Conservation (phyloP, 2,329 filamentous ascomycete genomes). For the Pyrenophora graminea region DNA sequence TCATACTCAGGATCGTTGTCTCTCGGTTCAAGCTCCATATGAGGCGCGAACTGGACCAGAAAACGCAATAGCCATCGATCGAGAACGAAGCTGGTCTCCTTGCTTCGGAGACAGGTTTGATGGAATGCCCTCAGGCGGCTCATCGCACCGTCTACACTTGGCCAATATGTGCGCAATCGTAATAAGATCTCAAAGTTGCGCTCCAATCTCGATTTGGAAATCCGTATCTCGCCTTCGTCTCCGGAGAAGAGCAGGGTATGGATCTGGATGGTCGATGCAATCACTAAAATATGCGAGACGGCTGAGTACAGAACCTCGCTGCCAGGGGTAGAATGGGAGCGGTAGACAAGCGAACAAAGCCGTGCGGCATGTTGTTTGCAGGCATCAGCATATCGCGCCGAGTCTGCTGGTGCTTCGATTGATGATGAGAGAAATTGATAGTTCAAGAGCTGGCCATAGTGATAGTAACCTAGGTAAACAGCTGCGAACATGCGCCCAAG, state of each 20-base stretch:
- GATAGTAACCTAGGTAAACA: slow-evolving; percentile 31
- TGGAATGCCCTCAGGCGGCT: slow-evolving; percentile 32
- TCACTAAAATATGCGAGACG: slow-evolving; percentile 30
- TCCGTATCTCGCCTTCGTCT: slow-evolving; percentile 25
- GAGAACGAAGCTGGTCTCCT: slow-evolving; percentile 33
- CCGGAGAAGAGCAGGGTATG: slow-evolving; percentile 30
- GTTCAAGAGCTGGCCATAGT: slow-evolving; percentile 29
- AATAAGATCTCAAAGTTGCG: slow-evolving; percentile 32
- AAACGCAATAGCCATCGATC: slow-evolving; percentile 32
- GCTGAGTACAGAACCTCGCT: slow-evolving; percentile 30
- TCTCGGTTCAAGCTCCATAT: slow-evolving; percentile 32
- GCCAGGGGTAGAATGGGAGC: slow-evolving; percentile 23
- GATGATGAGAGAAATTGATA: slow-evolving; percentile 29
- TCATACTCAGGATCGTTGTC: slow-evolving; percentile 33
- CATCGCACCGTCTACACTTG: slow-evolving; percentile 32
- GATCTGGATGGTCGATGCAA: slow-evolving; percentile 30
- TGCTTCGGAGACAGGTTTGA: slow-evolving; percentile 31
- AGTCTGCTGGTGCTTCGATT: slow-evolving; percentile 15
- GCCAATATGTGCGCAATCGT: slow-evolving; percentile 27
- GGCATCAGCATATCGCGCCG: slow-evolving; percentile 24
- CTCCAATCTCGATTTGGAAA: slow-evolving; percentile 28
- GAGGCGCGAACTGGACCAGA: slow-evolving; percentile 31
- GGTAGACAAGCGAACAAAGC: slow-evolving; percentile 30
- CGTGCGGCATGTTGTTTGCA: slow-evolving; percentile 30
- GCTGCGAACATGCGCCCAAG: slow-evolving; percentile 30